Evolutionary conservation across 805 yeast species (phyloP), one percentile per base, ranked within the genome.

Genomic region (Suhomyces sp.): DNA sequence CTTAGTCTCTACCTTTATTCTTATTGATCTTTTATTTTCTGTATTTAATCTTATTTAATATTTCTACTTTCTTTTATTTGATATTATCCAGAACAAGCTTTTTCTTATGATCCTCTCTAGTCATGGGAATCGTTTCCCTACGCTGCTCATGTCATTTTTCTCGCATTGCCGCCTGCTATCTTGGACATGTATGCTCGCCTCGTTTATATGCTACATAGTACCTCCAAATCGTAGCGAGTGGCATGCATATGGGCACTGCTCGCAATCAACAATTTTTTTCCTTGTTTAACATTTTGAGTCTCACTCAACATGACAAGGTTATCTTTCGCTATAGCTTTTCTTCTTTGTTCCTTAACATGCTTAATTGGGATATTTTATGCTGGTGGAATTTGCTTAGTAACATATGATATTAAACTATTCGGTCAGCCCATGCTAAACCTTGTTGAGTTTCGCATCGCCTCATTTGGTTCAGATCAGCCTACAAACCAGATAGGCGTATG

Each of bases 161-260:
- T 38, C 24, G 42, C 12, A 17, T 19, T 6, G 8, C 4, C 9
- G 17, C 42, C 12, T 9, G 10, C 12, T 27, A 27, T 27, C 29
- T 12, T 27, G 12, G 27, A 10, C 10, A 15, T 38, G 7, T 15
- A 17, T 15, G 6, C 42, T 38, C n/a, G 42, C 24, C 22, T 38
- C 42, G n/a, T 17, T 38, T 38, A 38, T 38, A 36, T 15, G 41
- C 24, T 38, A 12, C 24, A 5, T 36, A 9, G 22, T 36, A 38
- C 42, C 42, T 15, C 24, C 24, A 19, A 19, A 19, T 38, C 48
- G 48, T 46, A 46, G 41, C 40, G 48, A 46, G 31, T 13, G 31
- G 40, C 12, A 46, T 46, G 48, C 48, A 46, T n/a, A 27, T 46
- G 48, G 15, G 35, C 22, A 24, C 19, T 17, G 46, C 47, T 38